Conservation (phyloP, 352 stramenopile genomes). For the Pythium volutum region DNA sequence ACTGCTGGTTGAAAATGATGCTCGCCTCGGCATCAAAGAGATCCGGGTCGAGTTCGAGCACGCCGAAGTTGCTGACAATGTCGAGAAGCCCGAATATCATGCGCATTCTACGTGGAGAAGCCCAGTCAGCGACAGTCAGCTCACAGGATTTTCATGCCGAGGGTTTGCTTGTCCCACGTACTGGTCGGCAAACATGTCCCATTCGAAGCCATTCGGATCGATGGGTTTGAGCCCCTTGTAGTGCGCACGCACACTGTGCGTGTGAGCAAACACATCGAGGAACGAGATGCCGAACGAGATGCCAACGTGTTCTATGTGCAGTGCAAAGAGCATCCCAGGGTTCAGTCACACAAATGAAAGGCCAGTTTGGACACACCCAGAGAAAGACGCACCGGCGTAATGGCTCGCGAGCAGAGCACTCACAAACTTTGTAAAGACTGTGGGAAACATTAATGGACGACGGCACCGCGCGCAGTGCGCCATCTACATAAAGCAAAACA, state of each 20-base stretch:
- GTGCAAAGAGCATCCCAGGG: too few species aligned
- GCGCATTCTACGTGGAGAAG: slow-evolving; percentile 40
- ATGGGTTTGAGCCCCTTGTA: slow-evolving; percentile 76
- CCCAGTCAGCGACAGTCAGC: background rate
- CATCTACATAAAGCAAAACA: background rate
- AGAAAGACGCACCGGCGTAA: slow-evolving; percentile 53
- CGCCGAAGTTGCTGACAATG: slow-evolving; percentile 76
- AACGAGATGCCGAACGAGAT: slow-evolving; percentile 63
- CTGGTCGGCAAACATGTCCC: slow-evolving; percentile 70
- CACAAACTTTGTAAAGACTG: slow-evolving; percentile 75
- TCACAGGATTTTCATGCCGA: background rate
- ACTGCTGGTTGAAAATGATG: slow-evolving; percentile 69
- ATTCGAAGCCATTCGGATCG: slow-evolving; percentile 57
- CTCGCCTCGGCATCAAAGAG: slow-evolving; percentile 69
- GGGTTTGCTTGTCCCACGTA: slow-evolving; percentile 27
- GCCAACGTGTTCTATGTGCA: slow-evolving; percentile 75
- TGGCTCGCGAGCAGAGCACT: slow-evolving; percentile 67
- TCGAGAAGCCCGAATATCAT: slow-evolving; percentile 81
- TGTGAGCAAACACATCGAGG: slow-evolving; percentile 74
- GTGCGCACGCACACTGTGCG: slow-evolving; percentile 49
- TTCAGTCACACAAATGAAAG: too few species aligned
- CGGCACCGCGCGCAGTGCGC: slow-evolving; percentile 51
- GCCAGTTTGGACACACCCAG: background rate
- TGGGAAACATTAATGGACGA: slow-evolving; percentile 62
- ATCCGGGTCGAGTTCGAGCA: slow-evolving; percentile 60